Evolutionary conservation across 2,329 filamentous ascomycete genomes (phyloP).

Genomic region (Ceratocystis huliohia): DNA sequence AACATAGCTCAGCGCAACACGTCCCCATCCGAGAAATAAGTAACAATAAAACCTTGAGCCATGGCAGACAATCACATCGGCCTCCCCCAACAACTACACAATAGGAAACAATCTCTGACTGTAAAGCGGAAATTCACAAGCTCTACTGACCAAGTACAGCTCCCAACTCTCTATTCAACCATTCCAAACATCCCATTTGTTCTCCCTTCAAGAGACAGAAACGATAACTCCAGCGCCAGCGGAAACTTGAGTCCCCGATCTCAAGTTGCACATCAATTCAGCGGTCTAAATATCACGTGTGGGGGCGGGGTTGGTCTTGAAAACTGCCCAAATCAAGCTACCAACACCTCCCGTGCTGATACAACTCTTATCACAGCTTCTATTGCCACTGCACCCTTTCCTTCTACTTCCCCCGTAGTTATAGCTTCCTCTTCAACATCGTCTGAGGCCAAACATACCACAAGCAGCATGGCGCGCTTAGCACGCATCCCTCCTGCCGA

Average conservation of each 20-base stretch:
- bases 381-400: neutral
- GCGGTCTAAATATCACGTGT: conserved; percentile 14
- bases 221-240: conserved; percentile 6
- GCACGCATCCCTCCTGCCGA: conserved; percentile 8
- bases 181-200: conserved; percentile 14
- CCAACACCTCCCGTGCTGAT: neutral
- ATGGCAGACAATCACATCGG: neutral
- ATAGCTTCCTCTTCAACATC: neutral
- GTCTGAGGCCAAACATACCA: neutral
- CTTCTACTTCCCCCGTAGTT: neutral
- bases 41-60: neutral
- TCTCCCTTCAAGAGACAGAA: conserved; percentile 11
- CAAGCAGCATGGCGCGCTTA: conserved; percentile 17
- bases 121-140: conserved; percentile 10
- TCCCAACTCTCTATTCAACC: conserved; percentile 8
- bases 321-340: neutral
- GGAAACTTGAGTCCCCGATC: conserved; percentile 15
- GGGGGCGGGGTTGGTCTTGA: conserved; percentile 2
- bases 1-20: neutral
- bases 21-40: neutral
- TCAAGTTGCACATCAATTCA: conserved; percentile 18
- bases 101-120: neutral
- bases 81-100: neutral
- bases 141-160: conserved; percentile 14
- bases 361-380: neutral